Percentiles rank a stretch among this genome's conserved stretches.
These are phyloP conservation scores for Hypoxylon rubiginosum DNA, from an alignment of 2,329 filamentous ascomycete genomes.

Conservation along the genomic window DNA sequence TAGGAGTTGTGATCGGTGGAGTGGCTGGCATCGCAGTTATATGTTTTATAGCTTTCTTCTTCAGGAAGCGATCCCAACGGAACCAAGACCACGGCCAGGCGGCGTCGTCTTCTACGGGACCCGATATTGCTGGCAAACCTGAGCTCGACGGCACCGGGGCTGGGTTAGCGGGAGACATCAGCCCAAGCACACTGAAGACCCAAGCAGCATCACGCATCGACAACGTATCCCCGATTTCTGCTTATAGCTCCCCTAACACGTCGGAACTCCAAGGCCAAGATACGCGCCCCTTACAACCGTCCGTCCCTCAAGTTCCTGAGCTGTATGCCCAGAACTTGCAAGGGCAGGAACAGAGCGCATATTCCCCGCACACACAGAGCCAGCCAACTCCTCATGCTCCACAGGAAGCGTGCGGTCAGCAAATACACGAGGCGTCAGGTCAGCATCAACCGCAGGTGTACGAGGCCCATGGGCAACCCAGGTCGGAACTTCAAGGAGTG, in stretches of 20 bases:
- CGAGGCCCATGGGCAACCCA: constrained; percentile 40
- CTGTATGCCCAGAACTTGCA: constrained; percentile 40
- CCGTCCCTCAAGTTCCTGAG: constrained; percentile 35
- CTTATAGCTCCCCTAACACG: constrained; percentile 34
- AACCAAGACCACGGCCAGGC: constrained; percentile 15
- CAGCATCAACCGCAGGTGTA: constrained; percentile 31
- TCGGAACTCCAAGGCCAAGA: constrained; percentile 38
- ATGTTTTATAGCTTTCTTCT: constrained; percentile 54
- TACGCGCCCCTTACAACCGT: constrained; percentile 24
- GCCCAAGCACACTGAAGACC: constrained; percentile 32
- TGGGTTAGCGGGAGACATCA: constrained; percentile 31
- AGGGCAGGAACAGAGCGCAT: constrained; percentile 26
- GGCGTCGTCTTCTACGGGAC: not conserved
- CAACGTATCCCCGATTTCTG: constrained; percentile 47
- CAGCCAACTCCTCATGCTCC: constrained; percentile 10
- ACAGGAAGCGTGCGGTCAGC: constrained; percentile 41
- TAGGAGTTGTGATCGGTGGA: constrained; percentile 53
- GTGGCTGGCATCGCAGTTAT: constrained; percentile 51
- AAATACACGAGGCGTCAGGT: constrained; percentile 45
- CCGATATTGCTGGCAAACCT: constrained; percentile 37
- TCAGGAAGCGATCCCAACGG: constrained; percentile 46
- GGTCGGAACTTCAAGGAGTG: constrained; percentile 42
- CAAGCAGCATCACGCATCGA: constrained; percentile 29
- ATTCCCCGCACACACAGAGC: constrained; percentile 18
- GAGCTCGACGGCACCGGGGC: constrained; percentile 46